These are phyloP conservation scores for Clonostachys rhizophaga DNA, from an alignment of 2,329 filamentous ascomycete genomes.

Conservation along the genomic window DNA sequence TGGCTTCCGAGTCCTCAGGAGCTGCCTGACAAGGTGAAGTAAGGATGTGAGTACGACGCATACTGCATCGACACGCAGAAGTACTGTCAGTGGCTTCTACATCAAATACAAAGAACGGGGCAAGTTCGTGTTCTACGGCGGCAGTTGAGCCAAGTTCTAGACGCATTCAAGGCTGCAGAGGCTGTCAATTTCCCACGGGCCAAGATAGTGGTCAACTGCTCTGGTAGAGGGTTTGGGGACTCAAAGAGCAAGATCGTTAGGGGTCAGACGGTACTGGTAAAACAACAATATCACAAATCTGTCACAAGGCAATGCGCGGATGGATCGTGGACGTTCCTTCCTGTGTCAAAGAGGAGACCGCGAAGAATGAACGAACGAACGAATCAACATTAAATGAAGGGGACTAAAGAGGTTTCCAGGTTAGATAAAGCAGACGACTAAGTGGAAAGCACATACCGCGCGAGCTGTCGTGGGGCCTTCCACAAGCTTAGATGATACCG, in stretches of 20 bases:
- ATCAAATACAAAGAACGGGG: too few relatives aligned
- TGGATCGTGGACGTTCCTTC: conserved; percentile 54
- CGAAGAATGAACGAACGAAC: too few relatives aligned
- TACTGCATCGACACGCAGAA: conserved; percentile 36
- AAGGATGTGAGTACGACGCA: conserved; percentile 46
- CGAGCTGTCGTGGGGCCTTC: too few relatives aligned
- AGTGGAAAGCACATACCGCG: too few relatives aligned
- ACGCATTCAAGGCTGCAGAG: too few relatives aligned
- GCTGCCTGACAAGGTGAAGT: conserved; percentile 31
- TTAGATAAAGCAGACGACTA: too few relatives aligned
- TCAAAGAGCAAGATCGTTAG: conserved; percentile 6
- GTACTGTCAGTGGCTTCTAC: conserved; percentile 33
- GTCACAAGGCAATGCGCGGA: conserved; percentile 59
- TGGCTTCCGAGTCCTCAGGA: conserved; percentile 23
- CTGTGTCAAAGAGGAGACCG: too few relatives aligned
- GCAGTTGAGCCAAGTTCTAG: too few relatives aligned
- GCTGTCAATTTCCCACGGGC: not conserved
- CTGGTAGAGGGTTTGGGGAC: conserved; percentile 23
- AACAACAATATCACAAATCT: conserved; percentile 24
- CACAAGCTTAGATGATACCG: too few relatives aligned
- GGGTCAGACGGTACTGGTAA: conserved; percentile 28
- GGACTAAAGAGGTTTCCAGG: too few relatives aligned
- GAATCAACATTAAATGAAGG: too few relatives aligned
- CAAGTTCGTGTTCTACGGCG: too few relatives aligned
- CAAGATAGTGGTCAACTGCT: conserved; percentile 20